Base-by-base conservation (phyloP, 2,329 filamentous ascomycete species). In the Penicillium palitans region DNA sequence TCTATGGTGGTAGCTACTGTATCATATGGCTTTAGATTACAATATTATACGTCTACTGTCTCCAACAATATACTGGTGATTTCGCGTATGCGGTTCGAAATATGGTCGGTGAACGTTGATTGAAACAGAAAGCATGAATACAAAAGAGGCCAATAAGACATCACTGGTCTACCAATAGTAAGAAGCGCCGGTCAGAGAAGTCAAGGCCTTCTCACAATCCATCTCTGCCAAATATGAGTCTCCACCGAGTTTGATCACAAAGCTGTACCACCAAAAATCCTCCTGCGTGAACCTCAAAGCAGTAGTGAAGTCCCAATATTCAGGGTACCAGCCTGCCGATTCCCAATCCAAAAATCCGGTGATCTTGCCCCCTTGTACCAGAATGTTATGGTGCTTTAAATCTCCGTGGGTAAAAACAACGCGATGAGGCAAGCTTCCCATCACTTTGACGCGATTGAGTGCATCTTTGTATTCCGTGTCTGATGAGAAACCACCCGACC, bases 321-420 rank as follows among this genome's bases (percentile, higher is more conserved):
- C 35, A 51, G 35, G 35, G 6, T 51, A 51, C 35, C 48, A 51
- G 7, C 35, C 48, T 41, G n/a, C 48, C 6, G 35, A 41, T 51
- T 67, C 65, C 66, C 61, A 68, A 62, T 68, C 66, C 12, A 68
- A 37, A 45, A 67, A 62, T 0, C 59, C 65, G 29, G 63, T 61
- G 42, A 73, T 60, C 21, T 49, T 52, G 12, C 52, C 57, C 3
- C 57, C 47, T 21, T 49, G 39, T 12, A 65, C 49, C 4, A 61
- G 17, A 37, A 66, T 61, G 31, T 66, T 63, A 57, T 66, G 59
- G 42, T 35, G 53, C 52, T 59, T 62, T 9, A 68, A 27, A 61
- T 68, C 61, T 35, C 64, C 58, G 21, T 68, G 64, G 12, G 61
- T 66, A 54, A 68, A 68, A 29, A 70, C 65, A 50, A 70, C 60